A percentile compares a stretch with the other conserved stretches of the same genome.
Conservation (phyloP, 1,139 yeast species). For the Pichia sp. region DNA sequence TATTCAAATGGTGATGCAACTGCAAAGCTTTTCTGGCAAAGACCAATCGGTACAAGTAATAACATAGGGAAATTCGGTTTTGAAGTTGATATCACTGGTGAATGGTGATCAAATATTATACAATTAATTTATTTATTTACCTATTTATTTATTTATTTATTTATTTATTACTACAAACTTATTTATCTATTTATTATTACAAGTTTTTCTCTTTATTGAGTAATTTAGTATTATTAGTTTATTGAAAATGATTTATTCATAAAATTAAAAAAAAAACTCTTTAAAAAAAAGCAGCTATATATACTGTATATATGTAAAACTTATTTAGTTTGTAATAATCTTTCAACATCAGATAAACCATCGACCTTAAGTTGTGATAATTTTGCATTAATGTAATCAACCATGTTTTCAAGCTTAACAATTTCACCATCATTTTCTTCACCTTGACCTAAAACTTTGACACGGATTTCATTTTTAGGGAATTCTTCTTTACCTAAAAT, state of each 20-base stretch:
- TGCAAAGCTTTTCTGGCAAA: conserved; percentile 14
- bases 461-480: conserved; percentile 66
- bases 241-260: no score
- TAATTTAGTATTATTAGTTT: no score
- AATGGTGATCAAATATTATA: conserved; percentile 9
- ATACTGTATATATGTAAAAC: not conserved
- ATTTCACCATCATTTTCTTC: conserved; percentile 84
- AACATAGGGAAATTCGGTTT: conserved; percentile 15
- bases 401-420: conserved; percentile 54
- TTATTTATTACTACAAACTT: not conserved
- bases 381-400: conserved; percentile 49
- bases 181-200: not conserved
- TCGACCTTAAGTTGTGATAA: conserved; percentile 39
- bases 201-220: no score
- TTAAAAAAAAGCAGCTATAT: no score
- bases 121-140: not conserved
- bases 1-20: conserved; percentile 12
- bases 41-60: conserved; percentile 3
- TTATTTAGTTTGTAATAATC: conserved; percentile 35
- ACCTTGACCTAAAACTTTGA: conserved; percentile 84
- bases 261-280: no score
- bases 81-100: conserved; percentile 17
- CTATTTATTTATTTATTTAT: not conserved
- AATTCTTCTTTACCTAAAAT: conserved; percentile 93
- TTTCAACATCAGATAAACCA: conserved; percentile 44